Evolutionary conservation across 2,329 filamentous ascomycete species (phyloP), one percentile per base, ranked within the genome.

Genomic region (Fusarium agapanthi): DNA sequence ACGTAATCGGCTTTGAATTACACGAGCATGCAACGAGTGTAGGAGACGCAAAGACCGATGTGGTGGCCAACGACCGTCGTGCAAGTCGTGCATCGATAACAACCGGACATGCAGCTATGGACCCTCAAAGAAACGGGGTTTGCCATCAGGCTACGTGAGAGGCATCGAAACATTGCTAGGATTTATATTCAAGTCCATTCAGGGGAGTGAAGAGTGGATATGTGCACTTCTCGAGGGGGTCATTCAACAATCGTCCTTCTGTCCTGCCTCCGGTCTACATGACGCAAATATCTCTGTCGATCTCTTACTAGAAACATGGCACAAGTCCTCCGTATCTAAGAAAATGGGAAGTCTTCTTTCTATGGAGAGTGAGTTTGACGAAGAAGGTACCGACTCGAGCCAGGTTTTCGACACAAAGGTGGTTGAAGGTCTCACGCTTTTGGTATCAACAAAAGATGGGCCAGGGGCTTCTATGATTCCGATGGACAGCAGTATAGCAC

Each of bases 11-110:
- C 64, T 60, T 45, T 61, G 64, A 22, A 38, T 67, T 3, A 66
- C 64, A 8, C 47, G 64, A 14, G 64, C 64, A 11, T 67, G 64
- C 28, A 67, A 66, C 7, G 64, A 67, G 15, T 67, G 64, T 1
- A 55, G 64, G 1, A 47, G 64, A 14, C 51, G 64, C 0, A 67
- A 67, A 18, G 61, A 67, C 14, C 10, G 64, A 4, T 67, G 64
- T 14, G 62, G 44, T 14, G 64, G 64, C 0, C 64, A 67, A 8
- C 38, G 32, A 0, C 64, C 64, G 0, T 60, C 61, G 0, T 67
- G 64, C 35, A 53, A 18, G 12, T 66, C 64, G 5, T 67, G 64
- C 16, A 16, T 51, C 2, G 64, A 66, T 8, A 66, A 38, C 0
- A 38, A 41, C 2, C 61, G 64, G 0, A 14, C 16, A 26, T 67